Evolutionary conservation across 2,329 filamentous ascomycete genomes (phyloP).

Genomic region (Aspergillus novofumigatus): DNA sequence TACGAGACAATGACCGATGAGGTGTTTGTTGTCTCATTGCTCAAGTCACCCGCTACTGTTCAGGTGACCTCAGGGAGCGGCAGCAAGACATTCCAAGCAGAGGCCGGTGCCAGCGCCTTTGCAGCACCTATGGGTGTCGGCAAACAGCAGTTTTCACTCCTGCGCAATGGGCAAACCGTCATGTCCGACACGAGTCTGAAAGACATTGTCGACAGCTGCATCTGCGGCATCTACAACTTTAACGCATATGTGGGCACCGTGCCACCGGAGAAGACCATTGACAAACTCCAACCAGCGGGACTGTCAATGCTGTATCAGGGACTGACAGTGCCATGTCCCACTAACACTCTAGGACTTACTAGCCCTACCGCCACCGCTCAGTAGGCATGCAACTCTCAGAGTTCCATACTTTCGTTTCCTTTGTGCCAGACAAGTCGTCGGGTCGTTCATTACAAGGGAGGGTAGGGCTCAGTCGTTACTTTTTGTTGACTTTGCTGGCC

Average conservation of each 20-base stretch:
- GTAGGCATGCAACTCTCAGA: background rate
- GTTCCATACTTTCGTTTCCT: background rate
- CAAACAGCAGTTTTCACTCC: slow-evolving; percentile 45
- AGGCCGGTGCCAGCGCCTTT: slow-evolving; percentile 44
- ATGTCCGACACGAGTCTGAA: slow-evolving; percentile 48
- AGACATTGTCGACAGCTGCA: slow-evolving; percentile 47
- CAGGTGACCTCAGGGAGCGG: slow-evolving; percentile 46
- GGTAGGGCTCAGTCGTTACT: background rate
- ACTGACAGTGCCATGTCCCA: slow-evolving; percentile 25
- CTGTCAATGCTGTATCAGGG: slow-evolving; percentile 24
- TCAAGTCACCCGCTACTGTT: slow-evolving; percentile 44
- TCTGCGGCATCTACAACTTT: slow-evolving; percentile 53
- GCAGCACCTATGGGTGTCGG: slow-evolving; percentile 47
- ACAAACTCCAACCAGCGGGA: slow-evolving; percentile 36
- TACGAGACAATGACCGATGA: slow-evolving; percentile 47
- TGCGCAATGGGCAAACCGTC: slow-evolving; percentile 39
- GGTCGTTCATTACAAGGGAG: background rate
- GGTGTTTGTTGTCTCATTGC: slow-evolving; percentile 52
- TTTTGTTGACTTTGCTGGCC: background rate
- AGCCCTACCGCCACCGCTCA: slow-evolving; percentile 1
- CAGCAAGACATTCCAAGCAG: slow-evolving; percentile 42
- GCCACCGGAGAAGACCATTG: slow-evolving; percentile 32
- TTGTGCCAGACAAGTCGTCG: background rate
- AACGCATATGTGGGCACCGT: slow-evolving; percentile 54
- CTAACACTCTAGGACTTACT: slow-evolving; percentile 21